phyloP scores from a whole-genome alignment of 2,329 filamentous ascomycete species.

The Hypoxylon rubiginosum region DNA sequence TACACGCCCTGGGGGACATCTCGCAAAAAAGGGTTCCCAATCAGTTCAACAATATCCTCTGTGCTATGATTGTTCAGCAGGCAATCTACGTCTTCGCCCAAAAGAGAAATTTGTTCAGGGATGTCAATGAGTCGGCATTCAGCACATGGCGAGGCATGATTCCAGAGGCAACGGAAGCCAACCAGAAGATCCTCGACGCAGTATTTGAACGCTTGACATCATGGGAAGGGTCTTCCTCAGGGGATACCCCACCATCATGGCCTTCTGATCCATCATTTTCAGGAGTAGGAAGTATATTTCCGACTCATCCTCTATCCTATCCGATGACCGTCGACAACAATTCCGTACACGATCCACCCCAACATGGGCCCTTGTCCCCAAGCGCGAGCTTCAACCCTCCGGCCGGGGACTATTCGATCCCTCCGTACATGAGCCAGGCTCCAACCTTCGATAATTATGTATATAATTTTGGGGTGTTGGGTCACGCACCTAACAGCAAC shows the following conservation, averaged over 20 bases:
- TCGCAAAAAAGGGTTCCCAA: slow-evolving; percentile 2
- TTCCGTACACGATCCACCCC: slow-evolving; percentile 13
- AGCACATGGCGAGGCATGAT: slow-evolving; percentile 15
- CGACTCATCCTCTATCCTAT: slow-evolving; percentile 3
- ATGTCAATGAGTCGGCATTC: slow-evolving; percentile 23
- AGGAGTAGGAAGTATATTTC: slow-evolving; percentile 28
- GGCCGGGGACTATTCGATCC: not conserved
- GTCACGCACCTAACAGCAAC: not conserved
- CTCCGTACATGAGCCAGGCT: not conserved
- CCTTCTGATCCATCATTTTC: slow-evolving; percentile 20
- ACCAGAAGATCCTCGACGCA: slow-evolving; percentile 13
- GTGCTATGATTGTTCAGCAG: slow-evolving; percentile 35
- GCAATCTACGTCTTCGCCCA: slow-evolving; percentile 15
- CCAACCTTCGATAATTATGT: not conserved
- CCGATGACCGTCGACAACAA: slow-evolving; percentile 18
- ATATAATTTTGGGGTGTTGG: not conserved
- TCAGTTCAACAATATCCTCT: slow-evolving; percentile 28
- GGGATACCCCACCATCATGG: slow-evolving; percentile 8
- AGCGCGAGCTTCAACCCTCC: not conserved
- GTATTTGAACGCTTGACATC: slow-evolving; percentile 20
- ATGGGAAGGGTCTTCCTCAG: slow-evolving; percentile 4
- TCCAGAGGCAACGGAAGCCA: not conserved
- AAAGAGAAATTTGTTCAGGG: slow-evolving; percentile 16
- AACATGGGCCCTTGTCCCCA: slow-evolving; percentile 2
- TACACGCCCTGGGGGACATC: slow-evolving; percentile 27